Evolutionary conservation across 768 basidiomycete species (phyloP), one percentile per base, ranked within the genome.

Genomic region (Leccinum rimulosum): DNA sequence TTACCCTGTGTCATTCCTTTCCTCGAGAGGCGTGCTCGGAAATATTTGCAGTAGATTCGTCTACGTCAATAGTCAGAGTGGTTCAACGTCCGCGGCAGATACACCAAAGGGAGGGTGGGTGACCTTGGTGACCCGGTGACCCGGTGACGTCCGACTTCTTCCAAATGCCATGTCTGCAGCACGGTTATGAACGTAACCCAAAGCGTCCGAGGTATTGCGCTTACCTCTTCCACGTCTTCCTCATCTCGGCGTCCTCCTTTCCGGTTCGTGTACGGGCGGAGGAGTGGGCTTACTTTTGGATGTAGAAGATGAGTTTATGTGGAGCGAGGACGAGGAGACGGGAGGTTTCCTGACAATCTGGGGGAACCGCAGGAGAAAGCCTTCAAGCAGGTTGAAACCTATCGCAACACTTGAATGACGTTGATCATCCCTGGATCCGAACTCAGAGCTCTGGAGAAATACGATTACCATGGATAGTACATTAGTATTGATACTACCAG

Each of bases 161-260:
- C 97, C 9, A 30, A 98, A 25, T 25, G 97, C 96, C 47, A 83
- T 92, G 77, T 97, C 95, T 31, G 93, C 89, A 19, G 97, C 94
- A 52, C 97, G 89, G 25, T 99, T 98, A 31, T 11, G 31, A 75
- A 96, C 98, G 79, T 97, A 99, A 14, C 92, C 95, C 62, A 89
- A 82, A 14, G 96, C 84, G 69, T 99, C 97, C 38, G 76, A 73
- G 40, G 97, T 95, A 68, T 92, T 87, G 53, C 25, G 25, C 25
- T 25, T 25, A 82, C 87, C 55, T 93, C 90, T 54, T 88, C 86
- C 6, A 80, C 82, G 9, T 88, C 88, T 30, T 78, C 84, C 11
- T 84, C 84, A 88, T 87, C 65, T 87, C 84, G 50, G 85, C 83
- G 61, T 91, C 86, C 62, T 86, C 82, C 15, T 59, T 65, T 85